These are phyloP conservation scores for Diaporthe australafricana DNA, from an alignment of 2,329 filamentous ascomycete species.

Conservation along the genomic window DNA sequence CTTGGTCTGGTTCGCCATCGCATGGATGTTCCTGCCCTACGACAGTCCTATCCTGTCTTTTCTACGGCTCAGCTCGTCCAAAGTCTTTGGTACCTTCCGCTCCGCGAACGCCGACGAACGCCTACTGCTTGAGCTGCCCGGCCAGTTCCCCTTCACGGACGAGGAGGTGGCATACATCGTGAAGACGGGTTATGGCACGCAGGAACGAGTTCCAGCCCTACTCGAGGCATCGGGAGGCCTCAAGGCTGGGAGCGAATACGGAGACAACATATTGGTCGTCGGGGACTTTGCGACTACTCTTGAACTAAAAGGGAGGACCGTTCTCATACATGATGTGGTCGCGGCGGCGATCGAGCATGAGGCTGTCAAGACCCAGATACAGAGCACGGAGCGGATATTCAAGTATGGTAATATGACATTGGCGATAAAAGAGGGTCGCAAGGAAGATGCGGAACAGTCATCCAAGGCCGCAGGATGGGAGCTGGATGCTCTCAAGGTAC, in stretches of 20 bases:
- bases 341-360: slow-evolving; percentile 43
- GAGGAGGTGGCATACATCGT: slow-evolving; percentile 63
- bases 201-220: slow-evolving; percentile 58
- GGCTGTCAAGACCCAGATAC: slow-evolving; percentile 47
- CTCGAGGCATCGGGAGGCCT: slow-evolving; percentile 56
- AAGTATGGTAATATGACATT: slow-evolving; percentile 55
- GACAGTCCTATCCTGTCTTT: slow-evolving; percentile 44
- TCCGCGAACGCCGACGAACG: slow-evolving; percentile 49
- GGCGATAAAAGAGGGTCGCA: slow-evolving; percentile 53
- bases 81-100: slow-evolving; percentile 45
- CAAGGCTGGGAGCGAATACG: slow-evolving; percentile 46
- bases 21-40: slow-evolving; percentile 44
- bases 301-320: slow-evolving; percentile 41
- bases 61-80: slow-evolving; percentile 42
- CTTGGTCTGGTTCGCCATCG: slow-evolving; percentile 37
- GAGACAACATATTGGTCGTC: slow-evolving; percentile 58
- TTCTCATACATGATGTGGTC: slow-evolving; percentile 56
- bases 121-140: slow-evolving; percentile 54
- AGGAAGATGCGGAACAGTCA: slow-evolving; percentile 50
- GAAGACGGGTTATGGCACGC: slow-evolving; percentile 68
- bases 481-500: slow-evolving; percentile 62
- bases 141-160: slow-evolving; percentile 56
- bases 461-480: slow-evolving; percentile 59
- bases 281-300: slow-evolving; percentile 59
- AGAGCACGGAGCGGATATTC: slow-evolving; percentile 48